Percentiles rank a stretch among this genome's conserved stretches.
Evolutionary conservation across 441 rosid species (phyloP).

Genomic region (Manihot esculenta): DNA sequence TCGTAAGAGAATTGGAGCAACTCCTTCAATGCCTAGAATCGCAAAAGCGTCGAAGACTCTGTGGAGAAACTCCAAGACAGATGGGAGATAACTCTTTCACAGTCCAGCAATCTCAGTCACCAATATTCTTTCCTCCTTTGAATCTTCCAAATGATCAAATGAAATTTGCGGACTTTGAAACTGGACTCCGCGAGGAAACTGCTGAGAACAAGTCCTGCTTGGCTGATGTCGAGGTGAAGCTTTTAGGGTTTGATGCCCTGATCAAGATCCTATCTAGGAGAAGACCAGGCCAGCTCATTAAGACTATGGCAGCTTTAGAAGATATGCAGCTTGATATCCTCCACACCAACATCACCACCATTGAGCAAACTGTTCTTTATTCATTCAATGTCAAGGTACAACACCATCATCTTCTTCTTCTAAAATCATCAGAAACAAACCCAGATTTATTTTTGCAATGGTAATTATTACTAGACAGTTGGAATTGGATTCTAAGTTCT

Average conservation of each 20-base stretch:
- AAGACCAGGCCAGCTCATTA: slow-evolving; percentile 73
- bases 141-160: slow-evolving; percentile 38
- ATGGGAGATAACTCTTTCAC: slow-evolving; percentile 42
- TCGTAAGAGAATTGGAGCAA: slow-evolving; percentile 76
- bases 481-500: too few relatives aligned
- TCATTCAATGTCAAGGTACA: slow-evolving; percentile 88
- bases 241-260: slow-evolving; percentile 87
- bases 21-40: slow-evolving; percentile 82
- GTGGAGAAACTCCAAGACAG: slow-evolving; percentile 47
- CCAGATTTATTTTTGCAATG: too few relatives aligned
- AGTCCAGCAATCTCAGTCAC: slow-evolving; percentile 27
- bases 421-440: too few relatives aligned
- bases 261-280: slow-evolving; percentile 86
- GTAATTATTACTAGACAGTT: too few relatives aligned
- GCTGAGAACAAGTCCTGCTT: slow-evolving; percentile 81
- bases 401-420: too few relatives aligned
- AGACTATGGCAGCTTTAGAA: slow-evolving; percentile 70
- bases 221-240: slow-evolving; percentile 90
- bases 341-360: slow-evolving; percentile 89
- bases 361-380: slow-evolving; percentile 93
- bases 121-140: slow-evolving; percentile 40
- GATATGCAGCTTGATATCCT: slow-evolving; percentile 82
- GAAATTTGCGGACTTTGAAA: slow-evolving; percentile 40
- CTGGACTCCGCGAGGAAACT: slow-evolving; percentile 59
- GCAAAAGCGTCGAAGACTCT: slow-evolving; percentile 61